phyloP scores from a whole-genome alignment of 1,284 basidiomycete species.

The Rhodotorula sp. region DNA sequence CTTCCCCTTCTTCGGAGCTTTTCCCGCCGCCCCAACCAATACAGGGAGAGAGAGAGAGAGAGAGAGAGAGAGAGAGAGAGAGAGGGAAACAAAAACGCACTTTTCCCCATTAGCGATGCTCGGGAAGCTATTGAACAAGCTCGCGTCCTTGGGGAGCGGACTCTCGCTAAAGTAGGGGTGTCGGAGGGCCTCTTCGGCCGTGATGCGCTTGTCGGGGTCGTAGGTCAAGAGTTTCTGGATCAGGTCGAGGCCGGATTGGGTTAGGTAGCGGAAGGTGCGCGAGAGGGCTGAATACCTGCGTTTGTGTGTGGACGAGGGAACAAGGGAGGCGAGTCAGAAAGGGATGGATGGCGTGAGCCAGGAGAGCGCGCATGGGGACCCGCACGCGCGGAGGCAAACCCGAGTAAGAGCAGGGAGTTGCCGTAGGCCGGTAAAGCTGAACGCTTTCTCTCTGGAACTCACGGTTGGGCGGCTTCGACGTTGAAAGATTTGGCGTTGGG shows the following conservation, averaged over 20 bases:
- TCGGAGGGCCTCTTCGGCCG: conserved; percentile 89
- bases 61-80: neutral
- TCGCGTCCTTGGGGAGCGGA: conserved; percentile 94
- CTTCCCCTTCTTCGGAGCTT: too few relatives aligned
- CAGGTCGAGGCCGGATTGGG: conserved; percentile 91
- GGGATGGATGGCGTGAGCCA: neutral
- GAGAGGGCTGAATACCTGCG: conserved; percentile 86
- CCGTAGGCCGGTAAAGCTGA: too few relatives aligned
- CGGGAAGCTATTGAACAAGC: conserved; percentile 93
- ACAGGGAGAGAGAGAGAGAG: neutral
- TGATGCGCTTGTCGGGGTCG: conserved; percentile 93
- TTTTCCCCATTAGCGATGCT: conserved; percentile 95
- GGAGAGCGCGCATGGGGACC: neutral
- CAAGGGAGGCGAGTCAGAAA: too few relatives aligned
- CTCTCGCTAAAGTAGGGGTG: conserved; percentile 98
- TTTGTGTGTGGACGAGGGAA: too few relatives aligned
- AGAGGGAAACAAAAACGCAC: conserved; percentile 45
- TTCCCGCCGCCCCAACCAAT: too few relatives aligned
- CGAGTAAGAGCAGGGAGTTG: too few relatives aligned
- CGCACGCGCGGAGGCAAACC: too few relatives aligned
- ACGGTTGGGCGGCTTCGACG: conserved; percentile 51
- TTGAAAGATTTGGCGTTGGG: conserved; percentile 77
- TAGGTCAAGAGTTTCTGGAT: conserved; percentile 88
- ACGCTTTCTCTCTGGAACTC: too few relatives aligned
- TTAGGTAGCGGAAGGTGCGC: conserved; percentile 82